A percentile compares a stretch with the other conserved stretches of the same genome.
Evolutionary conservation across 2,329 filamentous ascomycete genomes (phyloP).

Genomic region (Scedosporium apiospermum): DNA sequence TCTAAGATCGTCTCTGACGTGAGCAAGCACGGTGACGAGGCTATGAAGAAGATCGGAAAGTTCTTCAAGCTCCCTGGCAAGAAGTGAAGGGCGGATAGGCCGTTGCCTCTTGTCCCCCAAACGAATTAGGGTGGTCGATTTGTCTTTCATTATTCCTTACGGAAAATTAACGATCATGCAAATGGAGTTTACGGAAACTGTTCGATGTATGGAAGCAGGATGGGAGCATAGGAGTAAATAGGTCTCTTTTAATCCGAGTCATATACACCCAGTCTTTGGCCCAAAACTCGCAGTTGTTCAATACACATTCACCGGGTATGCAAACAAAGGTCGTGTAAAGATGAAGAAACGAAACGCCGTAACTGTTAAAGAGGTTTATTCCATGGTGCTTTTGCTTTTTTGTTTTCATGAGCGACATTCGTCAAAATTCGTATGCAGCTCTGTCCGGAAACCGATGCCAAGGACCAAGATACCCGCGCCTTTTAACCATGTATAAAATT

Average conservation of each 20-base stretch:
- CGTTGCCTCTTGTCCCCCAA: too few relatives aligned
- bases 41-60: constrained; percentile 49
- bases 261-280: not conserved
- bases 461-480: not conserved
- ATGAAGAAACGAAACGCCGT: constrained; percentile 21
- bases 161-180: not conserved
- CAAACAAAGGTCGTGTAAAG: constrained; percentile 22
- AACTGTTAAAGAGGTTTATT: constrained; percentile 13
- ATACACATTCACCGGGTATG: constrained; percentile 2
- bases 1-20: not conserved
- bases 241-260: not conserved
- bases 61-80: constrained; percentile 65
- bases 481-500: not conserved
- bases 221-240: not conserved
- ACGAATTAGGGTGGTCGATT: not conserved
- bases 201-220: not conserved
- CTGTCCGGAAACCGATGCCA: not conserved
- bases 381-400: not conserved
- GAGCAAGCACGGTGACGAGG: constrained; percentile 23
- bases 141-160: not conserved
- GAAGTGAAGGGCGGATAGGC: constrained; percentile 38
- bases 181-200: not conserved
- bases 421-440: not conserved
- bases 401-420: not conserved
- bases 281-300: not conserved